Evolutionary conservation across 495 filamentous ascomycete genomes (phyloP).

Genomic region (Astrothelium subdiscretum): DNA sequence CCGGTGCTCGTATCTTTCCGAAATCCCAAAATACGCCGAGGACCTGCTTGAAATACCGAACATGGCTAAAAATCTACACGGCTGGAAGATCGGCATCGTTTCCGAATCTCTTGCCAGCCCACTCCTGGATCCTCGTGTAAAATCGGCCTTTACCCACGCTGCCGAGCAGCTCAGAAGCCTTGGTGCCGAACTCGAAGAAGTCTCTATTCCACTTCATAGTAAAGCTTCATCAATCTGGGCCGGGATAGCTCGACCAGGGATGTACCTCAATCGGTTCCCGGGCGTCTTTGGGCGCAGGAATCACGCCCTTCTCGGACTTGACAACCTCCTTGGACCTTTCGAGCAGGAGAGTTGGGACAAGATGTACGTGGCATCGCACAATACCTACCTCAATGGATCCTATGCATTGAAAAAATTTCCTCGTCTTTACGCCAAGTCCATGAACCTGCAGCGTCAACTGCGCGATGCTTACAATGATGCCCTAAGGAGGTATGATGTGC

Average conservation of each 20-base stretch:
- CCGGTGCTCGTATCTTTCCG: conserved; percentile 21
- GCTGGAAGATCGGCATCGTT: conserved; percentile 42
- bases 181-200: conserved; percentile 40
- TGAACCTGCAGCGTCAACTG: conserved; percentile 33
- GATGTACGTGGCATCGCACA: conserved; percentile 19
- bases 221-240: conserved; percentile 41
- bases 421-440: conserved; percentile 29
- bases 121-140: conserved; percentile 33
- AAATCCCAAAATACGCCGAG: conserved; percentile 27
- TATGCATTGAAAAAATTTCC: conserved; percentile 24
- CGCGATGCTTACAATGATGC: conserved; percentile 35
- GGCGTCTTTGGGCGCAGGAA: conserved; percentile 31
- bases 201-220: conserved; percentile 41
- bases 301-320: conserved; percentile 32
- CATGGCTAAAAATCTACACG: conserved; percentile 30
- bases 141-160: conserved; percentile 32
- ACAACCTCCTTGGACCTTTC: conserved; percentile 30
- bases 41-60: conserved; percentile 17
- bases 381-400: conserved; percentile 21
- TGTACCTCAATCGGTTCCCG: conserved; percentile 31
- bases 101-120: conserved; percentile 38
- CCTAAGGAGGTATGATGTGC: conserved; percentile 33
- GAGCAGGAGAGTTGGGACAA: conserved; percentile 30
- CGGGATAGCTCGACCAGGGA: conserved; percentile 33
- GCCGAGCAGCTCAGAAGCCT: conserved; percentile 36